Evolutionary conservation across 495 filamentous ascomycete genomes (phyloP), one percentile per base, ranked within the genome.

Genomic region (Trichoderma erinaceum): DNA sequence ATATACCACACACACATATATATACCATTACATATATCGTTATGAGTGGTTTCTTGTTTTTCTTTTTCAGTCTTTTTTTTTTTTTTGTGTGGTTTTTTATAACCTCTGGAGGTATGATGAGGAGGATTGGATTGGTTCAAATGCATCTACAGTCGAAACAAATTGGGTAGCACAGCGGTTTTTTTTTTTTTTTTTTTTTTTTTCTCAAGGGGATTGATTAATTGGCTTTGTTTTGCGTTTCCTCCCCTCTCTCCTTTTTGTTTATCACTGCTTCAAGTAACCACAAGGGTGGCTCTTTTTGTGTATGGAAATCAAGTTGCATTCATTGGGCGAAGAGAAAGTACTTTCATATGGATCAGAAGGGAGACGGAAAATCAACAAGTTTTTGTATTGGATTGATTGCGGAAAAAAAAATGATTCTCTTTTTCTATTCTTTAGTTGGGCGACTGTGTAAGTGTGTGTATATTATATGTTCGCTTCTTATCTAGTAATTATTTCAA

Each of bases 1-100:
- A 21, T 61, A 61, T 29, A 27, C 21, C 8, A 7, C 21, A 3
- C 8, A 7, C 21, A 3, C 5, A 38, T 38, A 38, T 61, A 61
- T 61, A 61, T 16, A 29, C 25, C 56, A 35, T 18, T 61, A 61
- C 56, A 61, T 61, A 61, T 61, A 61, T 35, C 35, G n/a, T 52
- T 52, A 52, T 23, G 48, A 52, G 56, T 61, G 12, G 25, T 48
- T 13, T n/a, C 13, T 48, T 13, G 3, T 48, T 48, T 48, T 48
- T 48, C 18, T 29, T 29, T 29, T 4, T 29, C 29, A 4, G 4
- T 1, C 29, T n/a, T n/a, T 18, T 13, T 16, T 48, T 48, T 48
- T 61, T 56, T n/a, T n/a, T n/a, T n/a, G n/a, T n/a, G n/a, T n/a
- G n/a, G n/a, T n/a, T n/a, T 61, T 61, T 27, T 61, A 61, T 13